A percentile compares a stretch with the other conserved stretches of the same genome.
Evolutionary conservation across 225 moss, liverwort and hornwort genomes (phyloP).

Genomic region (Pleurozium schreberi): DNA sequence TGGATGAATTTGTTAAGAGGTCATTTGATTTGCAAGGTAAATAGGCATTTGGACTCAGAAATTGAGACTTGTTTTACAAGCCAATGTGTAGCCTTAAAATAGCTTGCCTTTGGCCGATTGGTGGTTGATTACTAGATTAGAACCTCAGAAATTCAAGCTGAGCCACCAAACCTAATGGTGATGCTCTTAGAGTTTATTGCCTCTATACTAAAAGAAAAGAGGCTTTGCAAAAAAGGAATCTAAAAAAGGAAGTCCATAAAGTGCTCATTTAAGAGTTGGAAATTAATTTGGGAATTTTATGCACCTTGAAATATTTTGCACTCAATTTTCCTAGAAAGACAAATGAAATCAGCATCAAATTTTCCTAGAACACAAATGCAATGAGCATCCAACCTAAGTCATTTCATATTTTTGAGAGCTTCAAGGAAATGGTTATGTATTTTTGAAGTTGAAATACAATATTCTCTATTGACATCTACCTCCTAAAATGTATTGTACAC

Average conservation of each 20-base stretch:
- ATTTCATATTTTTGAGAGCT: background rate
- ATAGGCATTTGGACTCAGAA: too few relatives aligned
- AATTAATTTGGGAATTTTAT: fast-evolving
- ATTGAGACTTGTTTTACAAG: too few relatives aligned
- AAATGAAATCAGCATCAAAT: background rate
- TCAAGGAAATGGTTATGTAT: fast-evolving
- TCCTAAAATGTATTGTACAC: background rate
- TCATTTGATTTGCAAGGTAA: too few relatives aligned
- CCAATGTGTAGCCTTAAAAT: too few relatives aligned
- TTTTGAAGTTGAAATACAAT: background rate
- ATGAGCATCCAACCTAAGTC: fast-evolving
- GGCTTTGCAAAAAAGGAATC: background rate
- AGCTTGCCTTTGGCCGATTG: too few relatives aligned
- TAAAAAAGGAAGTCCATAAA: background rate
- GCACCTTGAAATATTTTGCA: background rate
- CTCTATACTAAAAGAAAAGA: fast-evolving
- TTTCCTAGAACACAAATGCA: fast-evolving
- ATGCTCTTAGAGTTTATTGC: background rate
- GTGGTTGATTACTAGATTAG: too few relatives aligned
- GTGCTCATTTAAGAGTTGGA: fast-evolving
- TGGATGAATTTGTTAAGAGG: too few relatives aligned
- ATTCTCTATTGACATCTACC: background rate
- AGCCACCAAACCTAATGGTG: too few relatives aligned
- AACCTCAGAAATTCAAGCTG: too few relatives aligned
- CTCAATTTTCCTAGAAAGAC: fast-evolving